A percentile compares a stretch with the other conserved stretches of the same genome.
Evolutionary conservation across 164 flowering plant genomes (phyloP).

Genomic region (Aristolochia fimbriata): DNA sequence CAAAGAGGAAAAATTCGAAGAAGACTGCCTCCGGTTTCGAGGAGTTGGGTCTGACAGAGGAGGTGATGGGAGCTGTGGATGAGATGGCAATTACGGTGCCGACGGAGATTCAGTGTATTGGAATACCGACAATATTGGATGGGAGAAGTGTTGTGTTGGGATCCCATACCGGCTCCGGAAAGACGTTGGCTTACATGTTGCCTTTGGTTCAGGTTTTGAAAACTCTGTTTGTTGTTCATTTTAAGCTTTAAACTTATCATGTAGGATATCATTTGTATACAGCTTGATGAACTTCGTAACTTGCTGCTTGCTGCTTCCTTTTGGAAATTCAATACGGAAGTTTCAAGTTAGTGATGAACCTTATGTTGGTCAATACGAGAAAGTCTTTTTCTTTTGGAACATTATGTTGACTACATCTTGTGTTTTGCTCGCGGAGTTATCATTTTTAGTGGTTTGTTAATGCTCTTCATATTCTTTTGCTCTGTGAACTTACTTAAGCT

Average conservation of each 20-base stretch:
- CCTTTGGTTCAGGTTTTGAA: conserved; percentile 83
- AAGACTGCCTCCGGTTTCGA: conserved; percentile 38
- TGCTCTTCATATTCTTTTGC: neutral
- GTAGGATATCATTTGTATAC: too few relatives aligned
- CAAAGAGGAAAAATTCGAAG: conserved; percentile 11
- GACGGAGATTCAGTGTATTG: conserved; percentile 86
- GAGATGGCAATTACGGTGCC: conserved; percentile 81
- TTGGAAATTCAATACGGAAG: too few relatives aligned
- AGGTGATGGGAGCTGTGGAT: conserved; percentile 64
- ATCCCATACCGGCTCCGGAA: conserved; percentile 97
- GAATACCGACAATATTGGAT: conserved; percentile 70
- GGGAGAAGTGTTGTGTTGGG: conserved; percentile 89
- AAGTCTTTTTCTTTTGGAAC: too few relatives aligned
- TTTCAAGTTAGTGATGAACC: too few relatives aligned
- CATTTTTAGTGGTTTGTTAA: too few relatives aligned
- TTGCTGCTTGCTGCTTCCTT: too few relatives aligned
- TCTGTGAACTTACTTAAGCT: neutral
- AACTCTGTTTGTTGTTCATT: too few relatives aligned
- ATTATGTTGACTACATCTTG: too few relatives aligned
- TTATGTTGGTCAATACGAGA: too few relatives aligned
- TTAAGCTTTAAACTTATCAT: too few relatives aligned
- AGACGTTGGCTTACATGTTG: conserved; percentile 87
- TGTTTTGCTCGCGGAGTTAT: too few relatives aligned
- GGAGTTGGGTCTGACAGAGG: conserved; percentile 78
- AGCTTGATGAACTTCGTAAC: too few relatives aligned